Base-by-base conservation (phyloP, 495 filamentous ascomycete genomes). In the Pyrenula aspistea region DNA sequence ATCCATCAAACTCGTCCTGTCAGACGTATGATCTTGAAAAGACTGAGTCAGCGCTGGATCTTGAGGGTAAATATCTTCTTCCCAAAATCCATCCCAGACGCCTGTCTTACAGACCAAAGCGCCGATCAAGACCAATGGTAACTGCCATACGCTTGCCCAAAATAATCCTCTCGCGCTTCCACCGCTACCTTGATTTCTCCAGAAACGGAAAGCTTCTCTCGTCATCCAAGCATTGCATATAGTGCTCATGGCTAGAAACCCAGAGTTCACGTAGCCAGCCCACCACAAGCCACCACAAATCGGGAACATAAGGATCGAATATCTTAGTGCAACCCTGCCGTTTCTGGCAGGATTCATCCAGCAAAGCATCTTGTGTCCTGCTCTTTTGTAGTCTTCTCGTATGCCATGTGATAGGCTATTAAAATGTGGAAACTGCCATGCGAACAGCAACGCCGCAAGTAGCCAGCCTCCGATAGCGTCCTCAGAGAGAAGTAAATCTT, bases 401-500 rank as follows among this genome's bases (percentile, higher is more conserved):
- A 97, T 93, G 10, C 80, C 71, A 78, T 89, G 93, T 22, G 86
- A 90, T 10, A 98, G 74, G 0, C 90, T 84, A 74, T 95, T 96
- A 74, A 98, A 98, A 67, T 98, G 93, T 12, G 93, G 89, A 64
- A 97, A 97, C 67, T 98, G 93, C 93, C 93, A 98, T 1, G 90
- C 88, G 58, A 96, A 94, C 4, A 98, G 73, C 25, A 96, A 71
- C 0, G 78, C 82, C 2, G 88, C 94, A 0, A 96, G 73, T 4
- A 97, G 68, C 93, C 93, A 98, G 1, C 92, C 94, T 1, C 93
- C 93, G 4, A 86, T 71, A 56, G 84, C 86, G 12, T 73, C 72
- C 63, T 84, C 74, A 19, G 81, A 79, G 61, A 87, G 80, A 0
- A 98, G 78, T 25, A 96, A 81, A 56, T 96, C 91, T 22, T 79